Evolutionary conservation across 345 rosid species (phyloP).

Genomic region (Acer saccharum): DNA sequence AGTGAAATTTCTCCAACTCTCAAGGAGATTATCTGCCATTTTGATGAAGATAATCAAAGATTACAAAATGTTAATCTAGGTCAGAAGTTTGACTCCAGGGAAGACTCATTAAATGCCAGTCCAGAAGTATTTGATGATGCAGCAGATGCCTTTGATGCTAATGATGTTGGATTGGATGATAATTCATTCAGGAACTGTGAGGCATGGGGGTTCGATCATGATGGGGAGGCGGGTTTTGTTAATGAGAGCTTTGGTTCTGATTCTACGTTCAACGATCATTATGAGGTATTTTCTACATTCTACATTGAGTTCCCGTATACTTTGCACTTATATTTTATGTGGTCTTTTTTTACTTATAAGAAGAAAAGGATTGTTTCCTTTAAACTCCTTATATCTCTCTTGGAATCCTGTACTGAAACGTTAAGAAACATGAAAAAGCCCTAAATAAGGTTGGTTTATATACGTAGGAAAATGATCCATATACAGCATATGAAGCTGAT

Average conservation of each 20-base stretch:
- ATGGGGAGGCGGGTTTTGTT: constrained; percentile 37
- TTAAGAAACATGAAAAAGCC: not conserved
- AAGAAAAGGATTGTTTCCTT: not conserved
- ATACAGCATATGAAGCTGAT: constrained; percentile 34
- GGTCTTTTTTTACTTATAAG: not conserved
- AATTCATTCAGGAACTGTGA: not conserved
- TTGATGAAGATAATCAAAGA: constrained; percentile 72
- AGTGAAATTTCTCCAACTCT: constrained; percentile 84
- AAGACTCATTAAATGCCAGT: not conserved
- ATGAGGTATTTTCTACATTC: constrained; percentile 53
- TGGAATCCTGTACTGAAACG: not conserved
- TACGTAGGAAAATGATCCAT: constrained; percentile 31
- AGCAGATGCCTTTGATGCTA: constrained; percentile 1
- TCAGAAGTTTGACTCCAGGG: not conserved
- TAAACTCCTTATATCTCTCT: not conserved
- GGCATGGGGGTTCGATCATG: constrained; percentile 11
- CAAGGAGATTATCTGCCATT: constrained; percentile 51
- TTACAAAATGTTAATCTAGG: constrained; percentile 36
- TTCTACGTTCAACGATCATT: constrained; percentile 47
- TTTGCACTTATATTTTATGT: not conserved
- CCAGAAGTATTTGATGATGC: constrained; percentile 38
- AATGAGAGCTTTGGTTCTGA: constrained; percentile 52
- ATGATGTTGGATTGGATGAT: constrained; percentile 8
- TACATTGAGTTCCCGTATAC: not conserved
- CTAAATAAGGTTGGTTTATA: constrained; percentile 11